phyloP scores from a whole-genome alignment of 2,329 filamentous ascomycete species.

The Colletotrichum zoysiae region DNA sequence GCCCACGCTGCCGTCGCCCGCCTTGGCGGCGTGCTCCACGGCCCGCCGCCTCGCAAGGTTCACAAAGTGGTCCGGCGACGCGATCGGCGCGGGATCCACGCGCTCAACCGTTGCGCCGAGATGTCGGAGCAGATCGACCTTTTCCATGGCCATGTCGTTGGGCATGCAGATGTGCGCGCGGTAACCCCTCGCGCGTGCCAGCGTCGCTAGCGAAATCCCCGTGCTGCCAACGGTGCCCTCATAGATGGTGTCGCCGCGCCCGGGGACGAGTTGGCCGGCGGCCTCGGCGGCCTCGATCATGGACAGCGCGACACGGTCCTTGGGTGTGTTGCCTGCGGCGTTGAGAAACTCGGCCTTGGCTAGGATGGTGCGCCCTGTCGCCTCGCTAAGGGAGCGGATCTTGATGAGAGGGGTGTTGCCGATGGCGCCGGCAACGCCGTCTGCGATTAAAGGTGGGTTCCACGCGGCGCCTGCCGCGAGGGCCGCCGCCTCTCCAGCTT shows the following conservation, averaged over 20 bases:
- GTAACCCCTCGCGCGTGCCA: conserved; percentile 91
- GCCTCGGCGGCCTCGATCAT: conserved; percentile 89
- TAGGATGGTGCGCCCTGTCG: conserved; percentile 89
- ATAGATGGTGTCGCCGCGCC: conserved; percentile 93
- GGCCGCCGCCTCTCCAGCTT: conserved; percentile 44
- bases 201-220: conserved; percentile 91
- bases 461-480: conserved; percentile 41
- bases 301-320: conserved; percentile 92
- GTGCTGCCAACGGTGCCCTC: conserved; percentile 98
- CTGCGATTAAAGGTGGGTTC: conserved; percentile 62
- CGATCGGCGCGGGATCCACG: conserved; percentile 90
- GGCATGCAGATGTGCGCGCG: conserved; percentile 98
- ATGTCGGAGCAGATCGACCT: conserved; percentile 88
- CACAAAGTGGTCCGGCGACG: conserved; percentile 94
- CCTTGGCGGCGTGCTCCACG: conserved; percentile 74
- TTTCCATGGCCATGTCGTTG: conserved; percentile 88
- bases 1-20: conserved; percentile 75
- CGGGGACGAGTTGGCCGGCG: conserved; percentile 78
- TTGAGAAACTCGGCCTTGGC: conserved; percentile 98
- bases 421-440: conserved; percentile 92
- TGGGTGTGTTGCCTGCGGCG: conserved; percentile 92
- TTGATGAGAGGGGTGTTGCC: conserved; percentile 91
- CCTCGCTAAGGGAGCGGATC: conserved; percentile 86
- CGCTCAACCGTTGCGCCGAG: conserved; percentile 94
- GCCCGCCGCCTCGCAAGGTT: conserved; percentile 88